A percentile compares a stretch with the other conserved stretches of the same genome.
Conservation (phyloP, 768 basidiomycete genomes). For the Tylopilus subfusipes region DNA sequence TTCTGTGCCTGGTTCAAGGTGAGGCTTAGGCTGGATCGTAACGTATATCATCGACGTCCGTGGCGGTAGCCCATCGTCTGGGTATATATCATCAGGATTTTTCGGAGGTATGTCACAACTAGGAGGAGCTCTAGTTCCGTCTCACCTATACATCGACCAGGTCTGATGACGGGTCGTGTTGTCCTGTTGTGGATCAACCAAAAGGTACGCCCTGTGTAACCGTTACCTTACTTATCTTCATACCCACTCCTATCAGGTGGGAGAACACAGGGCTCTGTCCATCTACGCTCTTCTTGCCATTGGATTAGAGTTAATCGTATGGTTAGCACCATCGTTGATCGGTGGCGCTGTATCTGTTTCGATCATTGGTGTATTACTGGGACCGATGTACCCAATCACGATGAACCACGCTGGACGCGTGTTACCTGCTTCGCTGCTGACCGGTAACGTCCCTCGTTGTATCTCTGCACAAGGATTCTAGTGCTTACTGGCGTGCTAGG, state of each 20-base stretch:
- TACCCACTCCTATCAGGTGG: constrained; percentile 35
- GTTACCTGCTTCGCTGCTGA: constrained; percentile 67
- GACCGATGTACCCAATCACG: constrained; percentile 51
- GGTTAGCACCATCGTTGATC: constrained; percentile 53
- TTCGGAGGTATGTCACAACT: constrained; percentile 43
- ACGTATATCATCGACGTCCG: constrained; percentile 49
- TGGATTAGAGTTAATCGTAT: constrained; percentile 53
- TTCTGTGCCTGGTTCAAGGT: not conserved
- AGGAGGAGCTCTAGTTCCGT: not conserved
- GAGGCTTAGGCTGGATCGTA: constrained; percentile 60
- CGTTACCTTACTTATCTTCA: not conserved
- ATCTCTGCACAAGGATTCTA: not conserved
- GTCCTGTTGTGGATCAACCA: constrained; percentile 53
- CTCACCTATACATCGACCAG: constrained; percentile 28
- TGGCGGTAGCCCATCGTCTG: constrained; percentile 44
- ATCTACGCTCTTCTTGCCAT: constrained; percentile 52
- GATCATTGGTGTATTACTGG: constrained; percentile 52
- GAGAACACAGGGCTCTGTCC: constrained; percentile 51
- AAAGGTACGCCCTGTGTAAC: constrained; percentile 32
- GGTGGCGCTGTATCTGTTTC: constrained; percentile 54
- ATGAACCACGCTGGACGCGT: constrained; percentile 69
- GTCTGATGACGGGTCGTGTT: constrained; percentile 56
- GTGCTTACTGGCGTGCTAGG: constrained; percentile 26
- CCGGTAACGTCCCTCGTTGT: constrained; percentile 27
- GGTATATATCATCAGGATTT: constrained; percentile 53